phyloP scores from a whole-genome alignment of 2,329 filamentous ascomycete genomes.

The Neopestalotiopsis sp. region DNA sequence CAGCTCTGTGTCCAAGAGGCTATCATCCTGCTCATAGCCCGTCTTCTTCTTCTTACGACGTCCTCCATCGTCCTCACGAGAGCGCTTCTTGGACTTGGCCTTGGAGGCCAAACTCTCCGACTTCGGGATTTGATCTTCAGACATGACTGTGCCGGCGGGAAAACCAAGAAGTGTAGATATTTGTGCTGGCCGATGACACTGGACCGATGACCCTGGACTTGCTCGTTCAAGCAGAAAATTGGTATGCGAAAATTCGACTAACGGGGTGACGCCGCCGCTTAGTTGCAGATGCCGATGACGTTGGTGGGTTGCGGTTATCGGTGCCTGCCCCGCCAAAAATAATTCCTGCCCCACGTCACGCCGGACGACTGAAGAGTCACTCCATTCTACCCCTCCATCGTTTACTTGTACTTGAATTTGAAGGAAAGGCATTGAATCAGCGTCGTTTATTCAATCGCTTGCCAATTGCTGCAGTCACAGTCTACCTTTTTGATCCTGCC shows the following conservation, averaged over 20 bases:
- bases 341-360: constrained; percentile 15
- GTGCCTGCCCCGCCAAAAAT: constrained; percentile 16
- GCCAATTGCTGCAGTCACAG: constrained; percentile 21
- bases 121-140: constrained; percentile 22
- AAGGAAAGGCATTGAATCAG: neutral
- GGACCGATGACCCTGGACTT: neutral
- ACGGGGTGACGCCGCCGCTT: constrained; percentile 4
- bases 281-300: constrained; percentile 7
- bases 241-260: constrained; percentile 14
- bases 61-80: constrained; percentile 53
- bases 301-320: constrained; percentile 4
- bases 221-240: constrained; percentile 9
- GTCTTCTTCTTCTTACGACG: constrained; percentile 56
- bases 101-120: constrained; percentile 29
- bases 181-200: neutral
- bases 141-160: constrained; percentile 3
- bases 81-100: constrained; percentile 57
- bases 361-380: constrained; percentile 9
- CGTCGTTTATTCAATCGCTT: constrained; percentile 38
- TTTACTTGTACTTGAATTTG: neutral
- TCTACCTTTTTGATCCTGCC: neutral
- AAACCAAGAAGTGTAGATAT: neutral
- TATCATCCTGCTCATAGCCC: constrained; percentile 58
- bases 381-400: constrained; percentile 11
- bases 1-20: constrained; percentile 67